Conservation (phyloP, 1,284 basidiomycete genomes). For the Ustilago tritici region DNA sequence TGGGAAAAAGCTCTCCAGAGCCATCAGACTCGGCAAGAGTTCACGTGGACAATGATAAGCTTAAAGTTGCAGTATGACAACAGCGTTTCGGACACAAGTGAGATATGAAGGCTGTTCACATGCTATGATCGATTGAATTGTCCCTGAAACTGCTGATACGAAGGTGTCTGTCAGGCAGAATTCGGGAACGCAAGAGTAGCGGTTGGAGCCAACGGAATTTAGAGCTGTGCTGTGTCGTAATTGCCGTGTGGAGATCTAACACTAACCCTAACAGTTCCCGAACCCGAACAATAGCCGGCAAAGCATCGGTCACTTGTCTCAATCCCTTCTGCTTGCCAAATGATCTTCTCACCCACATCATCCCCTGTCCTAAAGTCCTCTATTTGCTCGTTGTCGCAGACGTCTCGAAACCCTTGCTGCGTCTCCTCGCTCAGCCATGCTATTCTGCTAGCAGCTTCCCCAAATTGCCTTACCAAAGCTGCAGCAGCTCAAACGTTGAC, state of each 20-base stretch:
- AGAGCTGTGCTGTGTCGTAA: slow-evolving; percentile 1
- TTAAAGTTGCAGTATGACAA: too few relatives aligned
- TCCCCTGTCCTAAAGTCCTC: neutral
- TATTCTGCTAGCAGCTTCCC: neutral
- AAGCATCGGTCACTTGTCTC: neutral
- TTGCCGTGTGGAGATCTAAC: neutral
- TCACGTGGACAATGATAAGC: too few relatives aligned
- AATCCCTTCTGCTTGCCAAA: neutral
- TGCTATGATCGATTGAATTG: too few relatives aligned
- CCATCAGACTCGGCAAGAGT: neutral
- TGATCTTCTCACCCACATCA: neutral
- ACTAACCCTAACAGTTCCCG: neutral
- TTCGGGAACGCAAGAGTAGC: neutral
- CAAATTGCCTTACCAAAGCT: neutral
- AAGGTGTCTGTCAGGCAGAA: neutral
- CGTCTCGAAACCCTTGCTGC: neutral
- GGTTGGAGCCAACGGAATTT: neutral
- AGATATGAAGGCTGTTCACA: too few relatives aligned
- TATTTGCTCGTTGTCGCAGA: neutral
- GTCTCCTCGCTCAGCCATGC: neutral
- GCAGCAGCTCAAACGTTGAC: neutral
- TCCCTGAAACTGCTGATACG: neutral
- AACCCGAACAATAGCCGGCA: neutral
- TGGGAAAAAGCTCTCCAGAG: slow-evolving; percentile 1
- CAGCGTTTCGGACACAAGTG: too few relatives aligned